phyloP scores from a whole-genome alignment of 768 basidiomycete species.

The Psilocybe cyanescens region DNA sequence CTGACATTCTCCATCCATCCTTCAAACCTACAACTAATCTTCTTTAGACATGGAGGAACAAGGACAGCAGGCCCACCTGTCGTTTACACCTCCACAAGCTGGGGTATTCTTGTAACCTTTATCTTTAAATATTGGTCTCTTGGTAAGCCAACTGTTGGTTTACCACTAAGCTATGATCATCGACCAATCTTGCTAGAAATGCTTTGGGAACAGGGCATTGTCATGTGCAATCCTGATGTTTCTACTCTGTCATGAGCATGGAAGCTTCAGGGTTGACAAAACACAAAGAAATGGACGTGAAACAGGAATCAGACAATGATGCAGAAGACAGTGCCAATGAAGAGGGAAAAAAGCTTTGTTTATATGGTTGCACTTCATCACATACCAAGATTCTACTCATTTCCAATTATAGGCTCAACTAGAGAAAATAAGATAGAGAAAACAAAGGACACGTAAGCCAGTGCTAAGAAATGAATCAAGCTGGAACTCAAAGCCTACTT shows the following conservation, averaged over 20 bases:
- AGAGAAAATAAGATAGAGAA: conserved; percentile 2
- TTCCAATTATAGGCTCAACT: conserved; percentile 1
- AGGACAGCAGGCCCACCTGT: neutral
- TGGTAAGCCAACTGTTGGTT: neutral
- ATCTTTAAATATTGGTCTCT: conserved; percentile 1
- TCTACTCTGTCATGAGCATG: neutral
- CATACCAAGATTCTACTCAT: neutral
- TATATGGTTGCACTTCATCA: neutral
- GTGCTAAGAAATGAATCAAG: neutral
- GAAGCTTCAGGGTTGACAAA: neutral
- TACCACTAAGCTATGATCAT: neutral
- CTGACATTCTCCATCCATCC: neutral
- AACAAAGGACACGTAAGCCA: neutral
- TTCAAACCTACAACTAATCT: neutral
- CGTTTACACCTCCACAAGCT: neutral
- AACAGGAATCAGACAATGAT: neutral
- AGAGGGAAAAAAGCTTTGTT: conserved; percentile 2
- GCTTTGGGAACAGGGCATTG: neutral
- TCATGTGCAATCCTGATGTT: neutral
- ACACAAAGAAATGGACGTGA: neutral
- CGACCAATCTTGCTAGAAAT: neutral
- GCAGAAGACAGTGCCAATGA: neutral
- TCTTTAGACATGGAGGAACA: neutral
- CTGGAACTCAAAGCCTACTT: neutral
- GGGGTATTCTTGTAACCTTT: neutral